Base-by-base conservation (phyloP, 768 basidiomycete genomes). In the Phanerodontia chrysosporium region DNA sequence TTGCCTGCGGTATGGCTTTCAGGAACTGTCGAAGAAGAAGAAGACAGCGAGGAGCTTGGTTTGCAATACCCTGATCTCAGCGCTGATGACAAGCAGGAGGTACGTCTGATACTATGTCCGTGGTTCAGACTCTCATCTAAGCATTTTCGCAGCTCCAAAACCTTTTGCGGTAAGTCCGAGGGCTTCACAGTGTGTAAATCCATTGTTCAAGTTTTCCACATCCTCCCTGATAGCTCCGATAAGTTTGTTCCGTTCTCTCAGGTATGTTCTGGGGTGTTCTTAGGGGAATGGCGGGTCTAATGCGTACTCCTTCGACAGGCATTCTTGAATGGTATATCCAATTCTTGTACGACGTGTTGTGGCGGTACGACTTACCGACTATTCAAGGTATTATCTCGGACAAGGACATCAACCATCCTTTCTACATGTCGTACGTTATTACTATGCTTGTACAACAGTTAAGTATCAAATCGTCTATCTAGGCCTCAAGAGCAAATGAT, bases 1-100 rank as follows among this genome's bases (percentile, higher is more conserved):
- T 65, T 72, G 1, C 84, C 85, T 0, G 80, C 78, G 1, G 74
- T 70, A n/a, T 88, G 84, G 63, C 80, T 80, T 0, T 73, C 76
- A 2, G 74, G 77, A 29, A 35, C 32, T 7, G 13, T 35, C 32
- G 32, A 35, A 7, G 56, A 56, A 7, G 60, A 63, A 1, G 66
- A 28, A n/a, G 36, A n/a, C 5, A 9, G 30, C 18, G 18, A 24
- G 1, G 21, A 35, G 25, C n/a, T 35, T 25, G 35, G 16, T 4
- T 4, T 51, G 24, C 18, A 51, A 10, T 25, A 70, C 27, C 72
- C 76, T 1, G 71, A 71, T 49, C 62, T 81, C 18, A 76, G 76
- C 3, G 68, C 74, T 4, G 75, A 83, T 29, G 78, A 81, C 45
- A 70, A 73, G 46, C 76, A 78, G 56, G 76, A 83, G 74, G 83